Base-by-base conservation (phyloP, 2,329 filamentous ascomycete species). In the Helotiales sp. region DNA sequence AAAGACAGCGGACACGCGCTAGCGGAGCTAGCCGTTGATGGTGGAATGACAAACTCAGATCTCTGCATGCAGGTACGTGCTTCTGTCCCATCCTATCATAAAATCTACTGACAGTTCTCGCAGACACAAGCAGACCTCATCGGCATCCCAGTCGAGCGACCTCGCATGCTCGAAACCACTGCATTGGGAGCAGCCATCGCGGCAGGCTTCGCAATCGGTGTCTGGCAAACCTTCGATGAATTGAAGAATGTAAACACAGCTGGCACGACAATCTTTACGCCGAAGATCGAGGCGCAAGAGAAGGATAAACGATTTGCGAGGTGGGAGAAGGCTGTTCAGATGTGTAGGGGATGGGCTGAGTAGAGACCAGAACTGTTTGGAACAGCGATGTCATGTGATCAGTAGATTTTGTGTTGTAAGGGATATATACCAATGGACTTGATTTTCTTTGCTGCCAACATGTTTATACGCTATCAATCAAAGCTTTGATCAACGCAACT, bases 141-240 rank as follows among this genome's bases (percentile, higher is more conserved):
- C 66, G 77, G 86, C 55, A 95, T 96, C 65, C 88, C 87, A 27
- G 89, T 96, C 59, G 85, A 93, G 72, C 86, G 92, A 24, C 92
- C 92, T 0, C 82, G 85, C 55, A 96, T 96, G 92, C 87, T 90
- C 57, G 92, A 96, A 77, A 96, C 91, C 3, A 96, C 92, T 1
- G 89, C 91, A 0, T 82, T 96, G 2, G 92, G 92, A 25, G 91
- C 92, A 13, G 92, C 92, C 48, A 93, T 96, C 66, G 91, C 92
- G 15, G 92, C 92, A 8, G 92, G 90, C n/a, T 85, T 96, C 59
- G 91, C 91, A 8, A 85, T 90, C 12, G 87, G 83, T 44, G 84
- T 93, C 31, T 96, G 91, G 90, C 82, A 84, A 62, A 81, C 85
- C 68, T 85, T 95, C 57, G 82, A 86, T 27, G 89, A 93, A 67